These are phyloP conservation scores for Ajuga chamaepitys DNA, from an alignment of 257 asterid species.

Conservation along the genomic window DNA sequence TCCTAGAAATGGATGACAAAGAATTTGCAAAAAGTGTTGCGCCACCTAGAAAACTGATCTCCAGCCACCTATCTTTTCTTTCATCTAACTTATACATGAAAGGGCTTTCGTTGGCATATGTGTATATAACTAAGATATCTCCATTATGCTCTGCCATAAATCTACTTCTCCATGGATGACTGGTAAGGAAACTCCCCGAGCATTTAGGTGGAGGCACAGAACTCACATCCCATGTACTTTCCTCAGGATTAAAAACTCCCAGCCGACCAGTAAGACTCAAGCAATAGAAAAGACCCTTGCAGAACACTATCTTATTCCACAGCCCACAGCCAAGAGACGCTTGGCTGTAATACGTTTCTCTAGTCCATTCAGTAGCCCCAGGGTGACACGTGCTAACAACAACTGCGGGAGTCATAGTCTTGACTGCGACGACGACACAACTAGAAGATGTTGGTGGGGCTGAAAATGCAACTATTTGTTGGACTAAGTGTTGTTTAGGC, in stretches of 20 bases:
- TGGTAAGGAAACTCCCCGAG: constrained; percentile 52
- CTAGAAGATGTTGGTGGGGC: constrained; percentile 60
- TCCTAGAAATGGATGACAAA: constrained; percentile 62
- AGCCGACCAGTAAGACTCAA: constrained; percentile 71
- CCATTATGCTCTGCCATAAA: constrained; percentile 90
- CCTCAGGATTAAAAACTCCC: constrained; percentile 52
- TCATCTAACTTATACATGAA: constrained; percentile 63
- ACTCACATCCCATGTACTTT: constrained; percentile 50
- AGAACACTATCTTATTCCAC: constrained; percentile 66
- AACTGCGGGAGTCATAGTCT: constrained; percentile 46
- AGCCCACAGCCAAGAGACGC: constrained; percentile 60
- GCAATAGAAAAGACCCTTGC: constrained; percentile 64
- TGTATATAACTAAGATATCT: constrained; percentile 64
- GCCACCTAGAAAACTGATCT: constrained; percentile 51
- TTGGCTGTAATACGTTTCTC: constrained; percentile 41
- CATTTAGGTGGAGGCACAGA: constrained; percentile 61
- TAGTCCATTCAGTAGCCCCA: constrained; percentile 68
- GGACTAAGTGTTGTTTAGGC: constrained; percentile 48
- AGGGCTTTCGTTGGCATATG: constrained; percentile 61
- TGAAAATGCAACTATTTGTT: constrained; percentile 75
- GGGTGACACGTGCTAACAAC: constrained; percentile 72
- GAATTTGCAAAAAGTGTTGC: constrained; percentile 75
- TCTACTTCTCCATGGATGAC: constrained; percentile 81
- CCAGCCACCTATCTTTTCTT: constrained; percentile 54
- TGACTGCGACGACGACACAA: constrained; percentile 65